Percentiles rank a stretch among this genome's conserved stretches.
phyloP scores from a whole-genome alignment of 2,329 filamentous ascomycete species.

The Pseudocercospora crystallina region DNA sequence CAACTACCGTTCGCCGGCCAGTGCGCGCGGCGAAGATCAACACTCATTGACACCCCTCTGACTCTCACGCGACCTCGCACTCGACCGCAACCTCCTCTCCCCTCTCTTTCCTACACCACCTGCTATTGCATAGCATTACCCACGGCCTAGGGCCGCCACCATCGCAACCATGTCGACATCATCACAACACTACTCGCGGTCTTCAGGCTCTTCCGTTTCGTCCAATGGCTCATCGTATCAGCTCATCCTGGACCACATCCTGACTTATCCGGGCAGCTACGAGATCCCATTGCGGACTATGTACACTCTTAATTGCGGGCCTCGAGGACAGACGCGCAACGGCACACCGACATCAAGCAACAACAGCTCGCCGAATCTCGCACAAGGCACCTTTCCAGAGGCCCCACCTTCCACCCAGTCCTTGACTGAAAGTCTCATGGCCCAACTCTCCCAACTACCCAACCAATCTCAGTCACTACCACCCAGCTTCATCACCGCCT shows the following conservation, averaged over 20 bases:
- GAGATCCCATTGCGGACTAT: slow-evolving; percentile 67
- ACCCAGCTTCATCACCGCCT: slow-evolving; percentile 61
- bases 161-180: slow-evolving; percentile 9
- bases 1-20: no score
- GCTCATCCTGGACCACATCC: slow-evolving; percentile 58
- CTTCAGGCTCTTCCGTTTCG: slow-evolving; percentile 28
- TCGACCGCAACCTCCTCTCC: background rate
- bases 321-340: slow-evolving; percentile 43
- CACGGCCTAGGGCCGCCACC: background rate
- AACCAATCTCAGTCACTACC: slow-evolving; percentile 63
- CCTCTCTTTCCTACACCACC: background rate
- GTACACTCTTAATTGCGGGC: slow-evolving; percentile 65
- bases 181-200: slow-evolving; percentile 22
- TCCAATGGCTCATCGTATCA: slow-evolving; percentile 46
- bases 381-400: slow-evolving; percentile 29
- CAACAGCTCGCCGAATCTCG: slow-evolving; percentile 39
- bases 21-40: no score
- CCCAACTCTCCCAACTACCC: slow-evolving; percentile 58
- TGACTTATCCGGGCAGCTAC: slow-evolving; percentile 62
- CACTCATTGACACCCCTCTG: no score
- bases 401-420: slow-evolving; percentile 38
- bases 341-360: slow-evolving; percentile 35
- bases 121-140: slow-evolving; percentile 8
- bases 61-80: background rate
- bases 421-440: slow-evolving; percentile 53